Evolutionary conservation across 345 rosid species (phyloP).

Genomic region (Dipteronia dyeriana): DNA sequence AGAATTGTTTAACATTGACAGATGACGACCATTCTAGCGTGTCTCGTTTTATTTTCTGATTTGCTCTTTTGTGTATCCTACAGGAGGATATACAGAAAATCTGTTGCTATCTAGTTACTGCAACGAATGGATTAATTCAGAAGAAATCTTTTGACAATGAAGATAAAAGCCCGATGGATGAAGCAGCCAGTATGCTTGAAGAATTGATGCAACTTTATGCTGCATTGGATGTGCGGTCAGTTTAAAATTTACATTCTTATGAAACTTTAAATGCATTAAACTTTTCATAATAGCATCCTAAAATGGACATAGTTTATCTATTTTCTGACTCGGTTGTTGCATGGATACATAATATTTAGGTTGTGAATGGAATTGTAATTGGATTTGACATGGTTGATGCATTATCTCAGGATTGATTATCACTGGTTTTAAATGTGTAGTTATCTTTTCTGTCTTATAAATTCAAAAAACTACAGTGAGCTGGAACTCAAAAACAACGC

Average conservation of each 20-base stretch:
- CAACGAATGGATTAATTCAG: constrained; percentile 2
- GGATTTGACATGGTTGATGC: not conserved
- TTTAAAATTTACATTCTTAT: not conserved
- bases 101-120: constrained; percentile 18
- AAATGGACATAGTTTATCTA: no score
- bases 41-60: not conserved
- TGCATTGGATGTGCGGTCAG: constrained; percentile 21
- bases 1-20: not conserved
- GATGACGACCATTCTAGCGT: not conserved
- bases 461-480: constrained; percentile 14
- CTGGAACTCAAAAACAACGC: constrained; percentile 4
- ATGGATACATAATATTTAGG: no score
- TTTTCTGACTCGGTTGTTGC: not conserved
- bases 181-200: constrained; percentile 5
- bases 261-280: not conserved
- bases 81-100: constrained; percentile 20
- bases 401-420: no score
- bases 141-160: not conserved
- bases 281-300: not conserved
- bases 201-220: constrained; percentile 23
- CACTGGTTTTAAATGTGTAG: not conserved
- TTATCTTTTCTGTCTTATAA: no score
- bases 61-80: not conserved
- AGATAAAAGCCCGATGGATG: not conserved
- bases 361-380: not conserved